Conservation (phyloP, 2,329 filamentous ascomycete species). For the Aspergillus tubingensis region DNA sequence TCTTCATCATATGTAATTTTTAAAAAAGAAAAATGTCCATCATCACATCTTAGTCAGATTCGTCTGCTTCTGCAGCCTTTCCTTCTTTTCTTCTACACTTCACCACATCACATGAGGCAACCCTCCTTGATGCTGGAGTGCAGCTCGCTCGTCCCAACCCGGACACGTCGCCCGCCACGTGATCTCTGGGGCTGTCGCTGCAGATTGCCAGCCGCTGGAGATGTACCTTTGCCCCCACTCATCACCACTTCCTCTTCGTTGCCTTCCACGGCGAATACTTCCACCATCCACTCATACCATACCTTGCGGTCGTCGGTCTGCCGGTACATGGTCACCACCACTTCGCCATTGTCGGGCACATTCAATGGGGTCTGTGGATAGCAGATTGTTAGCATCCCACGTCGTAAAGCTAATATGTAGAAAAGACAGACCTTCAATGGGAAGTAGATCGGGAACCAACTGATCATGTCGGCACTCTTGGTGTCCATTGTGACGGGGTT, state of each 20-base stretch:
- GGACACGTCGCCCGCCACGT: conserved; percentile 30
- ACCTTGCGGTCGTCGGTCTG: conserved; percentile 94
- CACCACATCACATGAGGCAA: conserved; percentile 45
- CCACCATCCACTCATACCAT: conserved; percentile 98
- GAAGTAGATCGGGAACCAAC: conserved; percentile 99
- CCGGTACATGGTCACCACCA: conserved; percentile 92
- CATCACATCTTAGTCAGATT: neutral
- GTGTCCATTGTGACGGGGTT: conserved; percentile 86
- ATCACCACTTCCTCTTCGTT: conserved; percentile 24
- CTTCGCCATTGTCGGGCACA: conserved; percentile 78
- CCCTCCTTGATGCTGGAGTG: conserved; percentile 53
- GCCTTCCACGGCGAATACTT: conserved; percentile 64
- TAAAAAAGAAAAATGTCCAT: neutral
- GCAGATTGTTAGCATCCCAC: neutral
- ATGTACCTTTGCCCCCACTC: conserved; percentile 33
- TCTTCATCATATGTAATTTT: no score
- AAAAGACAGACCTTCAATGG: conserved; percentile 73
- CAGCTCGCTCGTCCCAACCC: conserved; percentile 49
- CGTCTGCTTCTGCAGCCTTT: neutral
- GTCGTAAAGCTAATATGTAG: neutral
- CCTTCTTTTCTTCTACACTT: no score
- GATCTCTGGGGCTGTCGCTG: conserved; percentile 21
- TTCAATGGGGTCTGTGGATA: conserved; percentile 73
- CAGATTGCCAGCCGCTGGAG: conserved; percentile 26
- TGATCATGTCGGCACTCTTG: conserved; percentile 98